These are phyloP conservation scores for Neoboletus subvelutipes DNA, from an alignment of 768 basidiomycete species.

Conservation along the genomic window DNA sequence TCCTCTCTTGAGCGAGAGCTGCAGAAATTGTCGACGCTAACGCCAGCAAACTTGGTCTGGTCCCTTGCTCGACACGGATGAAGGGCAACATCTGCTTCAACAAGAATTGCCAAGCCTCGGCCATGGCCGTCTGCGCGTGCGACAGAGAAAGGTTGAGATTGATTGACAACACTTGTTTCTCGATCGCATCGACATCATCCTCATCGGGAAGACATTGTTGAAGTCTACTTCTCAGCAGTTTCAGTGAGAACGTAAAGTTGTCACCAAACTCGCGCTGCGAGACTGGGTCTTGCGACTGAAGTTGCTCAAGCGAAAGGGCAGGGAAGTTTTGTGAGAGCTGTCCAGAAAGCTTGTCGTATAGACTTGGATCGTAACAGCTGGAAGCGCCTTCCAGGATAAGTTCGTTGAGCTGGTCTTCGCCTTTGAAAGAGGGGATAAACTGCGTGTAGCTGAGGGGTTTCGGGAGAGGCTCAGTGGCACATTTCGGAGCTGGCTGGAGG, in stretches of 20 bases:
- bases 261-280: constrained; percentile 79
- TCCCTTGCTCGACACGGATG: constrained; percentile 56
- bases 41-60: constrained; percentile 54
- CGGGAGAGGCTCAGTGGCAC: constrained; percentile 33
- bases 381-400: constrained; percentile 67
- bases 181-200: constrained; percentile 46
- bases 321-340: constrained; percentile 53
- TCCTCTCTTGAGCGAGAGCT: constrained; percentile 63
- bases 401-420: constrained; percentile 63
- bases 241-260: constrained; percentile 68
- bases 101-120: constrained; percentile 76
- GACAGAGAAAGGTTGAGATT: constrained; percentile 87
- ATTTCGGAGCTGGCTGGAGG: constrained; percentile 48
- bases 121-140: constrained; percentile 71
- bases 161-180: constrained; percentile 65
- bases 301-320: constrained; percentile 60
- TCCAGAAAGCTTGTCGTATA: constrained; percentile 62
- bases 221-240: constrained; percentile 59
- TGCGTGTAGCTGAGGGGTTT: constrained; percentile 62
- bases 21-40: constrained; percentile 65
- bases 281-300: constrained; percentile 60
- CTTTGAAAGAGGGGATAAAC: constrained; percentile 55
- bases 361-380: constrained; percentile 66
- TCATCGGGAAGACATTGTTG: constrained; percentile 37
- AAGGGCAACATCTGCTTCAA: constrained; percentile 64